Conservation (phyloP, 768 basidiomycete genomes). For the Stropharia rugosoannulata region DNA sequence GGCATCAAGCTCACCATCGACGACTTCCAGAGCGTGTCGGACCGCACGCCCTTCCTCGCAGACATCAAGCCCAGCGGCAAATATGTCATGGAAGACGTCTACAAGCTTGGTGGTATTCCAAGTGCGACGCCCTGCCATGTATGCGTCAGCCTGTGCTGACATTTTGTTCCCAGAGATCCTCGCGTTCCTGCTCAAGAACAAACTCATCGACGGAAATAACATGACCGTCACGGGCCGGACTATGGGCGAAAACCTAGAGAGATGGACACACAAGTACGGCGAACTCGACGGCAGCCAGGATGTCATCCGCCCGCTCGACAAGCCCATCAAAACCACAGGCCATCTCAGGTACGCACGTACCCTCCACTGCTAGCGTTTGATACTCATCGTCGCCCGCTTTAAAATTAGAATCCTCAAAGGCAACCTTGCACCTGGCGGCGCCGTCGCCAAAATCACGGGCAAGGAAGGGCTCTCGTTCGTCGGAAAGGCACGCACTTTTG, state of each 20-base stretch:
- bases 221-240: constrained; percentile 90
- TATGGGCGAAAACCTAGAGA: constrained; percentile 89
- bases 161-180: constrained; percentile 62
- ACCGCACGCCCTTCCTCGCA: constrained; percentile 91
- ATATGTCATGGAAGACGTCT: constrained; percentile 98
- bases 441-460: constrained; percentile 96
- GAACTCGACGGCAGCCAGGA: constrained; percentile 76
- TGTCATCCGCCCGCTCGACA: constrained; percentile 82
- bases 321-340: constrained; percentile 86
- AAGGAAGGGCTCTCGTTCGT: constrained; percentile 90
- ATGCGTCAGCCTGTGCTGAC: constrained; percentile 3
- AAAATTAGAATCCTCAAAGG: constrained; percentile 77
- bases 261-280: constrained; percentile 81
- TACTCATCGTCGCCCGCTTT: neutral
- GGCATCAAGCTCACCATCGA: constrained; percentile 87
- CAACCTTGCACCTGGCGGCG: constrained; percentile 91
- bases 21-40: constrained; percentile 93
- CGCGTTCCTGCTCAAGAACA: constrained; percentile 81
- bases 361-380: neutral
- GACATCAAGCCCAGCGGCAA: constrained; percentile 97
- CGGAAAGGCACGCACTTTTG: constrained; percentile 92
- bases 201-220: constrained; percentile 86
- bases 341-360: constrained; percentile 69
- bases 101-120: constrained; percentile 95
- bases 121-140: constrained; percentile 49